Evolutionary conservation across 441 rosid species (phyloP), one percentile per base, ranked within the genome.

Genomic region (Gossypium trilobum): DNA sequence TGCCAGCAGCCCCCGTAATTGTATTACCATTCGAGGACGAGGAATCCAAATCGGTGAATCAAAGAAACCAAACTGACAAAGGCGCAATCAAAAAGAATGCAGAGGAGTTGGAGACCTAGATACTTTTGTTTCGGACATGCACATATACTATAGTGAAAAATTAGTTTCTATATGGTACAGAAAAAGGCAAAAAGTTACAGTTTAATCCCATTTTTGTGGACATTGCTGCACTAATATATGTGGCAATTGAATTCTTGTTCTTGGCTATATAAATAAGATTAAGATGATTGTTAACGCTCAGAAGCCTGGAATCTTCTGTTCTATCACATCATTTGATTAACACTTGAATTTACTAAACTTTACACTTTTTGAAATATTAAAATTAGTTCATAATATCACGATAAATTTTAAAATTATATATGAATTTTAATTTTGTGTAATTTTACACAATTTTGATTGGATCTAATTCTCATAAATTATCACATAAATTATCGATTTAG

Each of bases 1-100:
- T 91, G 73, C 97, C 97, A 27, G 97, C 97, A 0, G 85, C 97
- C 17, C 94, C 95, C 1, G 97, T 95, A 5, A 75, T 82, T 7
- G 99, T 92, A 5, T 83, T 92, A 74, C 97, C 97, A 1, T 85
- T 75, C 72, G 89, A 84, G 74, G 82, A 61, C 58, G 78, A 83
- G 8, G 90, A 83, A 20, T 81, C 87, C n/a, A 75, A 73, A 68
- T 70, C 85, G 17, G 61, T 77, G 69, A 72, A 74, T 25, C 78
- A 79, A 77, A 83, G 80, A 48, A 75, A 54, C 67, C 76, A 83
- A 77, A 60, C 74, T 20, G 69, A 77, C 57, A 82, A 77, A 29
- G 79, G 80, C 78, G 70, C 77, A 70, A 80, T 70, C 71, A 75
- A 78, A 80, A 78, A 81, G 68, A 78, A 74, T 42, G 66, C 77